Conservation (phyloP, 2,329 filamentous ascomycete species). For the Aspergillus tubingensis region DNA sequence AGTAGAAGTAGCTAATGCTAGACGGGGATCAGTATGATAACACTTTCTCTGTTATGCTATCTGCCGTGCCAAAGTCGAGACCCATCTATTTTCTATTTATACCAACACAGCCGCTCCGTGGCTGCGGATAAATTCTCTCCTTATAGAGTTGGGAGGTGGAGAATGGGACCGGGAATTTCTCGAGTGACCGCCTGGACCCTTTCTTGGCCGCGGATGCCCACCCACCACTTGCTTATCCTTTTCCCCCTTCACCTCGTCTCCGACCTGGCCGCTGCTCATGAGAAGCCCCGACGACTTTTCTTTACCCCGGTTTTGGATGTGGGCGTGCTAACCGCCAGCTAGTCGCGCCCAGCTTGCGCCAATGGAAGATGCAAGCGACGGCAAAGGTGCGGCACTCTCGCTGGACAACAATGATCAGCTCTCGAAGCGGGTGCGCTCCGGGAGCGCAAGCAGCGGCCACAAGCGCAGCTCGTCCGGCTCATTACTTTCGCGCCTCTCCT, state of each 20-base stretch:
- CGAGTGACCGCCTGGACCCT: slow-evolving; percentile 3
- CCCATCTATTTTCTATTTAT: background rate
- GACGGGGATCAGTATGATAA: background rate
- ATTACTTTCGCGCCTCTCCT: slow-evolving; percentile 69
- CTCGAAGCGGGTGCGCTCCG: slow-evolving; percentile 34
- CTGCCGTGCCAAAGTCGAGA: background rate
- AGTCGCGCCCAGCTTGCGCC: slow-evolving; percentile 26
- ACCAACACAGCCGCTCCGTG: background rate
- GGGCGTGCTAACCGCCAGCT: slow-evolving; percentile 24
- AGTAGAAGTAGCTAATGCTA: background rate
- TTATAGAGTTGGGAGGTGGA: background rate
- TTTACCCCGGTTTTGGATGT: slow-evolving; percentile 21
- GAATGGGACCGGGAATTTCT: slow-evolving; percentile 2
- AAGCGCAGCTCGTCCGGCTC: slow-evolving; percentile 63
- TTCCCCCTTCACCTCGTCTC: background rate
- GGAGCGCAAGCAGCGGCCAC: slow-evolving; percentile 43
- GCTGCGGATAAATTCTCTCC: background rate
- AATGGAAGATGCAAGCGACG: slow-evolving; percentile 41
- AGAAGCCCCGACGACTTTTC: slow-evolving; percentile 6
- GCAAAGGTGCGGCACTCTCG: slow-evolving; percentile 29
- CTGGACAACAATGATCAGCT: slow-evolving; percentile 25
- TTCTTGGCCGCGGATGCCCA: slow-evolving; percentile 1
- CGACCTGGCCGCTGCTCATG: background rate
- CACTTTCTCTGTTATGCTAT: background rate
- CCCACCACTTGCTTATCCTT: background rate